Evolutionary conservation across 2,329 filamentous ascomycete genomes (phyloP), one percentile per base, ranked within the genome.

Genomic region (Penicillium sp.): DNA sequence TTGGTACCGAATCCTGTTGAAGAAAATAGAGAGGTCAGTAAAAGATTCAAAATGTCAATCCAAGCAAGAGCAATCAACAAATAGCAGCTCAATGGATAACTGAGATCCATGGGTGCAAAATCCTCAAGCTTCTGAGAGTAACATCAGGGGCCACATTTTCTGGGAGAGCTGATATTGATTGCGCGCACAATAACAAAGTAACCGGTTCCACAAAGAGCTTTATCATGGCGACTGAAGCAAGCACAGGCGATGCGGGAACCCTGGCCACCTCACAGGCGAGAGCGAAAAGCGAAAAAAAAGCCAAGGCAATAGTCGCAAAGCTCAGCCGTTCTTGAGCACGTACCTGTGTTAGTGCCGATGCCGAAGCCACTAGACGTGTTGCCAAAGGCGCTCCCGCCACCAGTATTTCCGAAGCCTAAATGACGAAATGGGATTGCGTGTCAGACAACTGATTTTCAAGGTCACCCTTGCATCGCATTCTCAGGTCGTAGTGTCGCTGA

Each of bases 311-410:
- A 65, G 66, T 68, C 68, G 71, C 69, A 59, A 68, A 68, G 67
- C 67, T 69, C 68, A 51, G 61, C 68, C 47, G 60, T 45, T 17
- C 30, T 45, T 67, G 64, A 66, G 64, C 70, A 79, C 77, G 71
- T 79, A 80, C 77, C 77, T 78, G 75, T 75, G 66, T 76, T 74
- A 68, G 77, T 65, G 58, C 76, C 74, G 69, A 76, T 62, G 59
- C 77, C 78, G 65, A 79, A 79, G 69, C 75, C 74, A 68, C 74
- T 74, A 63, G 72, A 72, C 60, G 72, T 72, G 63, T 72, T 77
- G 62, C 62, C 53, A 56, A 77, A 76, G 63, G 75, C 67, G 67
- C 75, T 70, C 61, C 75, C 72, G 49, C 76, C 67, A 56, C 70
- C 70, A 62, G 69, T 66, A 47, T 69, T 73, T 59, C 66, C 68